phyloP scores from a whole-genome alignment of 1,284 basidiomycete genomes.

The Microbotryomycetes sp. region DNA sequence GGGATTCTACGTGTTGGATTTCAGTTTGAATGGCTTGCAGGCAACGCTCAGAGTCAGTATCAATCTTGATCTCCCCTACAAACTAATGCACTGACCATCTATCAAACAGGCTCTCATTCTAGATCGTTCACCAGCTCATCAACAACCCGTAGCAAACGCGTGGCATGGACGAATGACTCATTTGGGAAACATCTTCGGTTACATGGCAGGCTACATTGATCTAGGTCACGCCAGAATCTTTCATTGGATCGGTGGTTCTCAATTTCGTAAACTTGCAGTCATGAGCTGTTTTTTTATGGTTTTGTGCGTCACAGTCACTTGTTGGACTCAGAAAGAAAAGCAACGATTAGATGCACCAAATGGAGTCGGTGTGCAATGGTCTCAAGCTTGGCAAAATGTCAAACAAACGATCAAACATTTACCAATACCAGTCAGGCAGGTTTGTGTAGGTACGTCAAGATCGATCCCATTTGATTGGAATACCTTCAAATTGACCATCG shows the following conservation, averaged over 20 bases:
- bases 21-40: conserved; percentile 66
- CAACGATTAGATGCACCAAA: conserved; percentile 45
- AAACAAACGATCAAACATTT: conserved; percentile 62
- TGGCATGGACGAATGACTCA: conserved; percentile 96
- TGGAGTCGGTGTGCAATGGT: background rate
- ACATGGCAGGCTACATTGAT: conserved; percentile 69
- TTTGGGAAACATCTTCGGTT: conserved; percentile 89
- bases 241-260: conserved; percentile 75
- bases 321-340: conserved; percentile 69
- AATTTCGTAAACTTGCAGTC: conserved; percentile 93
- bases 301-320: conserved; percentile 78
- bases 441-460: conserved; percentile 62
- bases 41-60: conserved; percentile 26
- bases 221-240: conserved; percentile 68
- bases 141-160: conserved; percentile 88
- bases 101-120: conserved; percentile 61
- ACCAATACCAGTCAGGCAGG: conserved; percentile 67
- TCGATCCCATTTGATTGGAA: conserved; percentile 5
- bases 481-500: conserved; percentile 36
- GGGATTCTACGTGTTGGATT: conserved; percentile 89
- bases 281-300: conserved; percentile 73
- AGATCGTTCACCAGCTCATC: conserved; percentile 77
- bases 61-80: too few relatives aligned
- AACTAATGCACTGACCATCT: too few relatives aligned
- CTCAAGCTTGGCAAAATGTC: conserved; percentile 49